Conservation (phyloP, 371 early-diverging fungal species). For the Cladochytrium tenue region DNA sequence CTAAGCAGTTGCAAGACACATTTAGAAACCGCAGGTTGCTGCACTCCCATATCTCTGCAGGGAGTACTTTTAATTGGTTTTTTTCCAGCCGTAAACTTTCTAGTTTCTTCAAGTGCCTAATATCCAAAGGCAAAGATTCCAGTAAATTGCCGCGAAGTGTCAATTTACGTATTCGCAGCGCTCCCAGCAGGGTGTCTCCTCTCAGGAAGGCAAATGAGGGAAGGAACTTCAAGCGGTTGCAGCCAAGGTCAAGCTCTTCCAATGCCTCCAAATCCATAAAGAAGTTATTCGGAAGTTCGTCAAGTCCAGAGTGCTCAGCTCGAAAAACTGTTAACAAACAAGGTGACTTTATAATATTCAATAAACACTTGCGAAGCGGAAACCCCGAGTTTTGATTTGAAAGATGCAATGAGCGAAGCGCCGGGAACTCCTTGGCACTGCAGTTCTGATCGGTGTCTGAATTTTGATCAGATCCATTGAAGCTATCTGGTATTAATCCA, state of each 20-base stretch:
- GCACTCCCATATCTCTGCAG: constrained; percentile 85
- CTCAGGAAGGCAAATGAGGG: constrained; percentile 21
- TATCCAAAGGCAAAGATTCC: constrained; percentile 62
- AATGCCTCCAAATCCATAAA: constrained; percentile 28
- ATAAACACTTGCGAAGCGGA: constrained; percentile 12
- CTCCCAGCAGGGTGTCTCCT: constrained; percentile 1
- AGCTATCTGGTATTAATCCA: too few species aligned
- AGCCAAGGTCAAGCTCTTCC: constrained; percentile 22
- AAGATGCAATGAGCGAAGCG: constrained; percentile 10
- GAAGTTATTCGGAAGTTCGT: constrained; percentile 24
- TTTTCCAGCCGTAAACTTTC: constrained; percentile 61
- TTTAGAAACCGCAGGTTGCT: constrained; percentile 67
- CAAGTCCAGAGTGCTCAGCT: constrained; percentile 25
- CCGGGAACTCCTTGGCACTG: constrained; percentile 13
- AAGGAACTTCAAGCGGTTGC: constrained; percentile 29
- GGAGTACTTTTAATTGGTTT: constrained; percentile 74
- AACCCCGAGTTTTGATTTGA: constrained; percentile 16
- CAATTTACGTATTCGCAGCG: constrained; percentile 64
- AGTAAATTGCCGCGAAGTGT: constrained; percentile 73
- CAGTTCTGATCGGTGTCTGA: constrained; percentile 69
- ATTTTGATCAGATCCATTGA: constrained; percentile 72
- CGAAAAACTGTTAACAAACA: constrained; percentile 28
- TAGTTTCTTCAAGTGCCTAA: constrained; percentile 59
- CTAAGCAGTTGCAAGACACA: constrained; percentile 76
- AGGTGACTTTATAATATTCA: constrained; percentile 22